Evolutionary conservation across 2,329 filamentous ascomycete species (phyloP), one percentile per base, ranked within the genome.

Genomic region (Fusarium sp.): DNA sequence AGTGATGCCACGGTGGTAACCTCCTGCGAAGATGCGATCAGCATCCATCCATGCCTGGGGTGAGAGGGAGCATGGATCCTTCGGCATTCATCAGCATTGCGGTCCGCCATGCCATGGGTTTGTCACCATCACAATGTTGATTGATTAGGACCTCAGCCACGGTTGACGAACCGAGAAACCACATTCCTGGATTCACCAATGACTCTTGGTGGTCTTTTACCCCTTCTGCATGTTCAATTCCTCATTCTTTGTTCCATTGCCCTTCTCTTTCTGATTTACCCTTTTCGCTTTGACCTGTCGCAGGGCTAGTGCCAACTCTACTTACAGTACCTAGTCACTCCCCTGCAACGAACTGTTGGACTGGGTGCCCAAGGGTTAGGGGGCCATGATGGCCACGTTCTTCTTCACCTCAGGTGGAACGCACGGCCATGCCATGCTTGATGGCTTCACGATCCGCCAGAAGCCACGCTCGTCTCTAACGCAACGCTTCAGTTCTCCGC

Each of bases 1-100:
- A 77, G 68, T 78, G 76, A 77, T 69, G 66, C 60, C 52, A 64
- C 50, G 62, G 47, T 64, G 66, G 63, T 68, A 66, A 71, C 60
- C 62, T 61, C 58, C 62, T 60, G 35, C 34, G 37, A 67, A 62
- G 56, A 66, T 42, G 45, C 47, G 75, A 77, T 76, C 73, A 76
- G 57, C 42, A 27, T 47, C 42, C 42, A 14, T 47, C 42, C 69
- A 62, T 61, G 34, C 42, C 58, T 57, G 22, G 38, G 47, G n/a
- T 24, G 42, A 60, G 54, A 65, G 63, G 64, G 54, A 65, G 63
- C 65, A 54, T 69, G 64, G 68, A 65, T 74, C 24, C 50, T 31
- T 66, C 50, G 45, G 59, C 70, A 64, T 59, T 57, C 37, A 50
- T 58, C 34, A 58, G 52, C 64, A 74, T 62, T 63, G 64, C 65